A percentile compares a stretch with the other conserved stretches of the same genome.
Evolutionary conservation across 768 basidiomycete species (phyloP).

Genomic region (Hortiboletus flavorubellus): DNA sequence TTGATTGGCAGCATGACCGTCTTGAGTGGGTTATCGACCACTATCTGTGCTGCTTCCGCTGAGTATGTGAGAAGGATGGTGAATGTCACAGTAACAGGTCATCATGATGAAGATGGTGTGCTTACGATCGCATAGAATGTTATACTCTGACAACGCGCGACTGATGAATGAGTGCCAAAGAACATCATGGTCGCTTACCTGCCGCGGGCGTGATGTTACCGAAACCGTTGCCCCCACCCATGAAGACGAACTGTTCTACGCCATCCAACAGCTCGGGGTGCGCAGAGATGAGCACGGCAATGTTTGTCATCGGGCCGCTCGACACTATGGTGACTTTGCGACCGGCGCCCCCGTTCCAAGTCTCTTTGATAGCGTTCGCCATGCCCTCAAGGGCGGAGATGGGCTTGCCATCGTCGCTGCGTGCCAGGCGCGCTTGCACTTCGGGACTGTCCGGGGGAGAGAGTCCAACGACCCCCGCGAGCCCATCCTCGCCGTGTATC

Average conservation of each 20-base stretch:
- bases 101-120: background rate
- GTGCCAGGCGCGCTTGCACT: constrained; percentile 50
- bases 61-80: background rate
- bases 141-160: constrained; percentile 55
- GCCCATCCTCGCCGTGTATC: constrained; percentile 81
- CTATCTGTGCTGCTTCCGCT: constrained; percentile 85
- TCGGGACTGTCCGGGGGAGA: constrained; percentile 45
- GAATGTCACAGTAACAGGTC: background rate
- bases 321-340: constrained; percentile 67
- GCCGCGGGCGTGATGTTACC: constrained; percentile 80
- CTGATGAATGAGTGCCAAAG: background rate
- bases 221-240: constrained; percentile 88
- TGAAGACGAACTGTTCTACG: constrained; percentile 57
- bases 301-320: constrained; percentile 83
- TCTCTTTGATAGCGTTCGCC: constrained; percentile 46
- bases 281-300: constrained; percentile 60
- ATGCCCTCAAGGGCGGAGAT: constrained; percentile 69
- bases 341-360: constrained; percentile 59
- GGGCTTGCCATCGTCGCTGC: constrained; percentile 37
- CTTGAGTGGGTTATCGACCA: constrained; percentile 67
- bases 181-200: constrained; percentile 34
- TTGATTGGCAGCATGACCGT: constrained; percentile 82
- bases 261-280: constrained; percentile 52
- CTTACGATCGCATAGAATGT: constrained; percentile 80
- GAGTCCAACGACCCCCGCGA: constrained; percentile 82